These are phyloP conservation scores for Lavandula angustifolia DNA, from an alignment of 257 asterid genomes.

Conservation along the genomic window DNA sequence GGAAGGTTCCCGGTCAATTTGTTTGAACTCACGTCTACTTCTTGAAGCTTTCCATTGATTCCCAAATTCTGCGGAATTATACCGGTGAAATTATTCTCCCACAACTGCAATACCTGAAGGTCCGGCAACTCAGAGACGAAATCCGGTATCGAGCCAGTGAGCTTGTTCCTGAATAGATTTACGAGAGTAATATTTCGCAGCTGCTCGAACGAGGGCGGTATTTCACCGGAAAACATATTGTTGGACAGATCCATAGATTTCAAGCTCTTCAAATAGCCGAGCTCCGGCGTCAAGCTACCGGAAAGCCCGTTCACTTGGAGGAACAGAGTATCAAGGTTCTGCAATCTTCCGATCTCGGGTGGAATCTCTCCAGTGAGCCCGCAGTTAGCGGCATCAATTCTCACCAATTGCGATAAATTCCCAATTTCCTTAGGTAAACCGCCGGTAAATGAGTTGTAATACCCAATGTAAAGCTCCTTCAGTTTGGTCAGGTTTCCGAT, in stretches of 20 bases:
- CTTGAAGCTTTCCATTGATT: conserved; percentile 62
- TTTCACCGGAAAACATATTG: conserved; percentile 70
- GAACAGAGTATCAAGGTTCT: conserved; percentile 81
- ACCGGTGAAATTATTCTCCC: conserved; percentile 98
- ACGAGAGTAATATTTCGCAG: conserved; percentile 73
- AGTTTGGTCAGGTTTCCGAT: conserved; percentile 62
- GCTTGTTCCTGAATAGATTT: conserved; percentile 84
- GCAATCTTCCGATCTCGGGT: conserved; percentile 61
- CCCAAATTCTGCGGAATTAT: conserved; percentile 77
- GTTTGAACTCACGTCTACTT: conserved; percentile 79
- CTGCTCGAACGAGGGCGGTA: conserved; percentile 64
- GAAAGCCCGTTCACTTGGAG: conserved; percentile 78
- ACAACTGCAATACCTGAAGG: conserved; percentile 79
- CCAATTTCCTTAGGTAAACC: conserved; percentile 84
- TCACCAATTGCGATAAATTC: conserved; percentile 51
- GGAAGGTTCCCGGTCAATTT: conserved; percentile 87
- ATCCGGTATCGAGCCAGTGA: conserved; percentile 89
- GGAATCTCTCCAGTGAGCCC: conserved; percentile 86
- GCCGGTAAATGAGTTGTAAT: conserved; percentile 67
- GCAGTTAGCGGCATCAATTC: conserved; percentile 84
- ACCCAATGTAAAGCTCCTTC: conserved; percentile 79
- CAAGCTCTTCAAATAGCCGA: conserved; percentile 67
- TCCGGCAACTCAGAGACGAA: conserved; percentile 75
- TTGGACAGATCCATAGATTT: conserved; percentile 94
- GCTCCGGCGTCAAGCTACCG: conserved; percentile 67